Conservation (phyloP, 1,284 basidiomycete species). For the Trametes pubescens region DNA sequence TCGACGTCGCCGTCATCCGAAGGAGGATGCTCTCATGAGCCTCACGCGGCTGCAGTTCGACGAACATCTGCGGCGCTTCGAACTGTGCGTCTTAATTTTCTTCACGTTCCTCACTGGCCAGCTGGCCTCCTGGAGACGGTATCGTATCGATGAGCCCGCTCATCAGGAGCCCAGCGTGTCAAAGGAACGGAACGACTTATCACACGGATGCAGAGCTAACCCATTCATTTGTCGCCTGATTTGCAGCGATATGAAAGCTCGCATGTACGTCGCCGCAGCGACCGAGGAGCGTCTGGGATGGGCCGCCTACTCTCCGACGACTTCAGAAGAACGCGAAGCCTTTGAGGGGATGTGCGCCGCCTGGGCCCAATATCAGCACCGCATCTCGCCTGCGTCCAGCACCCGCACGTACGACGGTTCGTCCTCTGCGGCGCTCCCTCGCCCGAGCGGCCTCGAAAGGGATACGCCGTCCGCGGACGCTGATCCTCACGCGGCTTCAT, state of each 20-base stretch:
- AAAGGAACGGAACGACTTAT: conserved; percentile 6
- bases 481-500: conserved; percentile 8
- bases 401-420: conserved; percentile 15
- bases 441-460: conserved; percentile 13
- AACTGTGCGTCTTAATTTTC: conserved; percentile 55
- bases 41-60: conserved; percentile 68
- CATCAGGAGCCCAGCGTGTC: conserved; percentile 12
- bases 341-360: conserved; percentile 63
- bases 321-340: conserved; percentile 53
- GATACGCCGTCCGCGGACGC: not conserved
- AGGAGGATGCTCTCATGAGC: conserved; percentile 51
- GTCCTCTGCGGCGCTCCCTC: conserved; percentile 2
- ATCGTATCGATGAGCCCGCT: conserved; percentile 14
- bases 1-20: conserved; percentile 31
- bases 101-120: conserved; percentile 18
- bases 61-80: conserved; percentile 59
- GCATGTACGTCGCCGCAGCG: conserved; percentile 54
- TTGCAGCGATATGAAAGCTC: conserved; percentile 69
- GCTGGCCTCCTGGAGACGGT: conserved; percentile 11
- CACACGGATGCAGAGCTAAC: conserved; percentile 17
- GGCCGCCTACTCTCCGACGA: conserved; percentile 46
- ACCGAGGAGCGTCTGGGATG: conserved; percentile 59
- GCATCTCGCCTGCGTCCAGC: conserved; percentile 15
- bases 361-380: conserved; percentile 53
- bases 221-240: conserved; percentile 15